Base-by-base conservation (phyloP, 1,284 basidiomycete species). In the Malassezia japonica region DNA sequence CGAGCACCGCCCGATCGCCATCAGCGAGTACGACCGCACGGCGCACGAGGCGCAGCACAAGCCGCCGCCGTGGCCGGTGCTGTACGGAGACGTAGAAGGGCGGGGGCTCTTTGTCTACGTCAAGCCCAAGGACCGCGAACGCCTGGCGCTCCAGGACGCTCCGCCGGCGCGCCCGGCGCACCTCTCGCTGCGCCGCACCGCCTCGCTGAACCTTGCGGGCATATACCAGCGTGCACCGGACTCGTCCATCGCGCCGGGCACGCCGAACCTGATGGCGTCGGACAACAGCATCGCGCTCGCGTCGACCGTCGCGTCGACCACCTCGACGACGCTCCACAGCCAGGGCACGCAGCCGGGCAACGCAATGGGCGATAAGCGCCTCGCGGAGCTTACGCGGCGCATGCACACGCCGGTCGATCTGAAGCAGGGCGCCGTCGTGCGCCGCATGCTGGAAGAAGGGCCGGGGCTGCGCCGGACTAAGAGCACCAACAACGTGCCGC, bases 201-300 rank as follows among this genome's bases (percentile, higher is more conserved):
- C 82, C 5, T 89, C 86, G 18, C 79, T 89, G 79, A 83, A 79
- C 65, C 35, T 44, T 7, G 33, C 56, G 23, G 31, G 20, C 13
- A 32, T 28, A 12, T 13, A 15, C 9, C 46, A 20, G 9, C 25
- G 21, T 6, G 34, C 29, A 3, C 48, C 44, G 31, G 59, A 48
- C 23, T 37, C 34, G 46, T 46, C 33, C 43, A 46, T 35, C 50
- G 49, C 27, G n/a, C 37, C 42, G 15, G 21, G 28, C 29, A 55
- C 59, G 16, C 60, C 62, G 8, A 60, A 65, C 16, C 66, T 61
- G 12, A 55, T 72, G 56, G 70, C 67, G 1, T 70, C 67, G 6
- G 70, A 68, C 15, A 98, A 99, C 75, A 92, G 87, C 60, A 87
- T 96, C 42, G 80, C 82, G 35, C 83, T 96, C 67, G 90, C 92